phyloP scores from a whole-genome alignment of 2,329 filamentous ascomycete species.

The Herpotrichia juniperi region DNA sequence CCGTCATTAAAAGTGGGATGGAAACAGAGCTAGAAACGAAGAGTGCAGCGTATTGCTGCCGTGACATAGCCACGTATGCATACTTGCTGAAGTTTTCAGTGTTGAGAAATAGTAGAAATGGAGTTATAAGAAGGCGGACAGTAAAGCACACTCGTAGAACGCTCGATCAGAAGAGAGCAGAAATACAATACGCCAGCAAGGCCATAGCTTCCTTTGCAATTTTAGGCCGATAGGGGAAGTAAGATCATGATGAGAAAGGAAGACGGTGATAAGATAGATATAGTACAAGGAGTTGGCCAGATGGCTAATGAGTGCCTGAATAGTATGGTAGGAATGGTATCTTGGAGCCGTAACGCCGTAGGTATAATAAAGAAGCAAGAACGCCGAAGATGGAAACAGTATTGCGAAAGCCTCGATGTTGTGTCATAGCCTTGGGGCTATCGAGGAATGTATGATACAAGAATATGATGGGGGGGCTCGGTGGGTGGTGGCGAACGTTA shows the following conservation, averaged over 20 bases:
- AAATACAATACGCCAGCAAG: neutral
- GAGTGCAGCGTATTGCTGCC: slow-evolving; percentile 19
- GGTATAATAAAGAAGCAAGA: slow-evolving; percentile 9
- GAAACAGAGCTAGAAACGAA: slow-evolving; percentile 10
- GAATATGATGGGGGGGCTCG: slow-evolving; percentile 19
- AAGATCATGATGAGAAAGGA: neutral
- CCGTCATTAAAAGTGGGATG: slow-evolving; percentile 10
- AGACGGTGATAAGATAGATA: slow-evolving; percentile 18
- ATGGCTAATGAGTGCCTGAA: slow-evolving; percentile 42
- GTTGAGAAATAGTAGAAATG: slow-evolving; percentile 3
- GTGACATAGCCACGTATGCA: slow-evolving; percentile 32
- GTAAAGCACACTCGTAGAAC: neutral
- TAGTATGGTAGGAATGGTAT: slow-evolving; percentile 32
- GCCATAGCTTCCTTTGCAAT: slow-evolving; percentile 16
- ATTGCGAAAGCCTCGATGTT: slow-evolving; percentile 16
- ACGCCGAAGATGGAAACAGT: slow-evolving; percentile 7
- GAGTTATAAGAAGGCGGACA: neutral
- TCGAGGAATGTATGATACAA: slow-evolving; percentile 37
- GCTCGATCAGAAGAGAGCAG: neutral
- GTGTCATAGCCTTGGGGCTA: slow-evolving; percentile 25
- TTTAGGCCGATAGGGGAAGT: slow-evolving; percentile 14
- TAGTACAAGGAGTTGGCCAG: slow-evolving; percentile 38
- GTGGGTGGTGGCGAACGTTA: neutral
- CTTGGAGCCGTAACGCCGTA: slow-evolving; percentile 28
- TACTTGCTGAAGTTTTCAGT: slow-evolving; percentile 13